Conservation (phyloP, 164 flowering plant genomes). For the Nelumbo lutea region DNA sequence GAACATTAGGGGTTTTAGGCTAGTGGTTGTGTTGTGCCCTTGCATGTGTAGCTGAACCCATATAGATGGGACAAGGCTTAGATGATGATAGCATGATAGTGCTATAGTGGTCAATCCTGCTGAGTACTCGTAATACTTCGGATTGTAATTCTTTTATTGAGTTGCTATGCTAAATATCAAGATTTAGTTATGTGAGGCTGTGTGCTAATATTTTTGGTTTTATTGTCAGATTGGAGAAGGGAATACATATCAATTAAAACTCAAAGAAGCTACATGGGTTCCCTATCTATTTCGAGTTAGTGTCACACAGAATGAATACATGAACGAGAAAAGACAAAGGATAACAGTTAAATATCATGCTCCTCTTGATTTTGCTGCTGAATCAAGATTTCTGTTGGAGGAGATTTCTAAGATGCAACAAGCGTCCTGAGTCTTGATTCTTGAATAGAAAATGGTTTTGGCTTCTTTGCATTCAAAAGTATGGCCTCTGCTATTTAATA, state of each 20-base stretch:
- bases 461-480: no score
- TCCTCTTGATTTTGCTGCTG: conserved; percentile 65
- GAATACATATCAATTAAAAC: conserved; percentile 35
- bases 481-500: background rate
- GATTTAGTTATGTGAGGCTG: no score
- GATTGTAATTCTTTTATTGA: no score
- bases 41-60: no score
- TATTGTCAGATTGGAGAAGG: conserved; percentile 1
- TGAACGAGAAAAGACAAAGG: conserved; percentile 58
- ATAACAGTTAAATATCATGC: conserved; percentile 21
- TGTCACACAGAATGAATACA: conserved; percentile 70
- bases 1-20: no score
- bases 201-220: background rate
- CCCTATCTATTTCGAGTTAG: conserved; percentile 70
- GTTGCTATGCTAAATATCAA: no score
- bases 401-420: conserved; percentile 57
- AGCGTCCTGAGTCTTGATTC: conserved; percentile 12
- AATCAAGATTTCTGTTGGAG: conserved; percentile 66
- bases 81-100: no score
- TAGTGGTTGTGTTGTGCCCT: no score
- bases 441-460: background rate
- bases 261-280: conserved; percentile 74
- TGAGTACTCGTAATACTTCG: no score
- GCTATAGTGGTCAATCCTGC: no score
- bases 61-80: no score